A percentile compares a stretch with the other conserved stretches of the same genome.
phyloP scores from a whole-genome alignment of 805 yeast species.

The Cyberlindnera meyerae region DNA sequence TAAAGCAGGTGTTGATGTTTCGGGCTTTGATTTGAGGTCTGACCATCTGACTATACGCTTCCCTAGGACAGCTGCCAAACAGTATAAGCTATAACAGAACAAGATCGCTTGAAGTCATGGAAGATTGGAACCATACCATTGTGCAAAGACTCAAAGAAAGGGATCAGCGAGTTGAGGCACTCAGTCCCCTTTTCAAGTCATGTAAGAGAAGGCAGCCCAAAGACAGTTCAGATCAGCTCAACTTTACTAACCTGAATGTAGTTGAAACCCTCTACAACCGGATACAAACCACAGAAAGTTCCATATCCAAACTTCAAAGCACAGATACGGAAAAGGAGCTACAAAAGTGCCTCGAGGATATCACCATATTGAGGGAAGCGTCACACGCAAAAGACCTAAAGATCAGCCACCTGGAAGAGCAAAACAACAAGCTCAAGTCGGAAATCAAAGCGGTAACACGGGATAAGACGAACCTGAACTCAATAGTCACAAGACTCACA shows the following conservation, averaged over 20 bases:
- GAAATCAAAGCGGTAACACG: slow-evolving; percentile 22
- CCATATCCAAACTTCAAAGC: background rate
- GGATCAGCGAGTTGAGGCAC: slow-evolving; percentile 13
- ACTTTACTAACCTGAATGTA: no score
- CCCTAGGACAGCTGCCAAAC: no score
- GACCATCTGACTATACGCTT: no score
- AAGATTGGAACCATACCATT: slow-evolving; percentile 11
- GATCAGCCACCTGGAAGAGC: slow-evolving; percentile 3
- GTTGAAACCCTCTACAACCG: slow-evolving; percentile 15
- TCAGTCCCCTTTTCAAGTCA: slow-evolving; percentile 3
- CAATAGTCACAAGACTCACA: slow-evolving; percentile 24
- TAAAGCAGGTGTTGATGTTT: no score
- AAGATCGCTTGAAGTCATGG: background rate
- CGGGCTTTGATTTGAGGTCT: no score
- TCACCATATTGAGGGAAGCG: background rate
- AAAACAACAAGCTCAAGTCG: slow-evolving; percentile 13
- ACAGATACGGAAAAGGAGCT: slow-evolving; percentile 10
- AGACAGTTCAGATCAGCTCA: no score
- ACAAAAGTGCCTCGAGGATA: slow-evolving; percentile 4
- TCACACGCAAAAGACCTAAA: slow-evolving; percentile 5
- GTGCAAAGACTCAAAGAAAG: slow-evolving; percentile 11
- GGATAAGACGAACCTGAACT: slow-evolving; percentile 26
- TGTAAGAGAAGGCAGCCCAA: no score
- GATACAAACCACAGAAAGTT: slow-evolving; percentile 22
- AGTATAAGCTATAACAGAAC: no score